These are phyloP conservation scores for Coniochaeta sp. DNA, from an alignment of 2,329 filamentous ascomycete genomes.

Conservation along the genomic window DNA sequence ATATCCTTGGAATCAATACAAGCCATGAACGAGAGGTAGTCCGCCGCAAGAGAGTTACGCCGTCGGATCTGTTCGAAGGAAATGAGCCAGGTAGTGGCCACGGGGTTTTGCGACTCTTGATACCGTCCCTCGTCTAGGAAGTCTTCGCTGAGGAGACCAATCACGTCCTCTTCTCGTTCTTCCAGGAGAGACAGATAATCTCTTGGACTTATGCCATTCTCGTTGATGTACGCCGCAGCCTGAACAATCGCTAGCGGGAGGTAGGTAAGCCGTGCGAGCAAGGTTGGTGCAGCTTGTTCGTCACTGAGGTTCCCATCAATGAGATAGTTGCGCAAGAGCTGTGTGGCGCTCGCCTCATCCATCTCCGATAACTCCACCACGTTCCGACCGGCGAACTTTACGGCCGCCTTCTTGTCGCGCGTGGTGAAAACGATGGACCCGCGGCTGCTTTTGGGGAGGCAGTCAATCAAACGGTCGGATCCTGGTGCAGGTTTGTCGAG, in stretches of 20 bases:
- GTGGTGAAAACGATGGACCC: constrained; percentile 30
- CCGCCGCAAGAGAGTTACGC: constrained; percentile 20
- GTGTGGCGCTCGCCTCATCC: constrained; percentile 16
- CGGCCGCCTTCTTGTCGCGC: constrained; percentile 21
- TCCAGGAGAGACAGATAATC: constrained; percentile 18
- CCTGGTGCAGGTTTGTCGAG: neutral
- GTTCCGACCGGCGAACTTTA: constrained; percentile 13
- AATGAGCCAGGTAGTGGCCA: constrained; percentile 26
- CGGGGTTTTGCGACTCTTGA: constrained; percentile 14
- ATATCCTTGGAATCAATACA: constrained; percentile 22
- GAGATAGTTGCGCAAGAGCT: constrained; percentile 18
- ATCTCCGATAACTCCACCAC: constrained; percentile 21
- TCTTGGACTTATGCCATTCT: constrained; percentile 12
- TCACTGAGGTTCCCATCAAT: constrained; percentile 11
- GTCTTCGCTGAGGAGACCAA: constrained; percentile 18
- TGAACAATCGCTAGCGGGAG: constrained; percentile 28
- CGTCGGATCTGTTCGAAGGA: constrained; percentile 25
- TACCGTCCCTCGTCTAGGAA: constrained; percentile 23
- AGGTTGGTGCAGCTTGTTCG: constrained; percentile 6
- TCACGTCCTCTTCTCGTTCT: constrained; percentile 12
- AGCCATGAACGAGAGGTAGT: constrained; percentile 26
- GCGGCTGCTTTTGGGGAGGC: constrained; percentile 23
- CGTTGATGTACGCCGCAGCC: constrained; percentile 27
- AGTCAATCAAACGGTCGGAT: constrained; percentile 14
- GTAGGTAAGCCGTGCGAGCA: constrained; percentile 21